Evolutionary conservation across 2,329 filamentous ascomycete species (phyloP), one percentile per base, ranked within the genome.

Genomic region (Epichloe uncinata): DNA sequence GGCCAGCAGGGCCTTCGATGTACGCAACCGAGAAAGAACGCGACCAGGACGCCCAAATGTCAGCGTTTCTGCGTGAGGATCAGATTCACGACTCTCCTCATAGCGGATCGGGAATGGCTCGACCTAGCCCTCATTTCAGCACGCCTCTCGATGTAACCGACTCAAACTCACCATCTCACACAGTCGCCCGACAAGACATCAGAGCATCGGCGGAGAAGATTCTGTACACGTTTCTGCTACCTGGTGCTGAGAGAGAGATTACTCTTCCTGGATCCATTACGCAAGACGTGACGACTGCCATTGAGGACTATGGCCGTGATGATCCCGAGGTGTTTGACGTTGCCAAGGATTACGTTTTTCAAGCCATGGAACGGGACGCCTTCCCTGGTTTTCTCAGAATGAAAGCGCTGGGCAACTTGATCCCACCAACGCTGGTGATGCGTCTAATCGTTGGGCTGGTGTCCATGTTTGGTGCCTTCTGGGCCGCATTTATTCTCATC

Each of bases 311-410:
- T 56, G 87, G 88, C 43, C 82, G 93, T 58, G 93, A 97, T 60
- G 93, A 98, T 63, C 93, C 93, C 0, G 93, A 98, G 66, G 85
- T 98, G 12, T 98, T 98, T 60, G 93, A 97, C 64, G 82, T 87
- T 18, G 93, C 93, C 49, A 98, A 98, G 73, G 93, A 98, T 70
- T 98, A 97, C 65, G 93, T 97, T 54, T 98, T 97, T 67, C 94
- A 98, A 69, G 94, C 94, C 35, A 98, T 98, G 93, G 94, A 98
- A 70, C 81, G 94, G 50, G 93, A 98, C 70, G 93, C 94, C 16
- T 98, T 95, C 64, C 94, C 94, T 0, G 91, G 91, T 1, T 98
- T 98, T 69, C 75, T 98, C 52, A 80, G 91, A 62, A 87, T 88
- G 70, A 97, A 97, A 70, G 93, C 93, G 2, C 75, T 98, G 22